Conservation (phyloP, 2,329 filamentous ascomycete genomes). For the Ophiostoma ulmi region DNA sequence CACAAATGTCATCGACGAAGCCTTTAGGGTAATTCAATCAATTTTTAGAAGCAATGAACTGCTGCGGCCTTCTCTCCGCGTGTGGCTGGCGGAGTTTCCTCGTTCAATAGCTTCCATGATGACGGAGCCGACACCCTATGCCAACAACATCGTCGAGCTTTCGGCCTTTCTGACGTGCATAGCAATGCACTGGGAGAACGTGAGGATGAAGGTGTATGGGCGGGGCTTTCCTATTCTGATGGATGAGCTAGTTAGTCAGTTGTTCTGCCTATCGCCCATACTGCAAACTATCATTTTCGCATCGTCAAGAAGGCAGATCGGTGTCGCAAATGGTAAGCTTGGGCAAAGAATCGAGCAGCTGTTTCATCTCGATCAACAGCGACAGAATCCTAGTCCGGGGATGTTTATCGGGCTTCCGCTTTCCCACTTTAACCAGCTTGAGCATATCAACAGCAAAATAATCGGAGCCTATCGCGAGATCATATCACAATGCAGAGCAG, state of each 20-base stretch:
- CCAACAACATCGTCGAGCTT: background rate
- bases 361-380: background rate
- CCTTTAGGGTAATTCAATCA: background rate
- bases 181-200: background rate
- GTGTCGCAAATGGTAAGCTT: slow-evolving; percentile 20
- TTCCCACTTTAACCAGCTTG: background rate
- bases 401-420: background rate
- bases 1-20: background rate
- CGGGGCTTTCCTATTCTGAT: slow-evolving; percentile 34
- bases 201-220: slow-evolving; percentile 22
- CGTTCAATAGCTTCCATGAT: slow-evolving; percentile 4
- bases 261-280: slow-evolving; percentile 32
- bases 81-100: slow-evolving; percentile 38
- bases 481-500: background rate
- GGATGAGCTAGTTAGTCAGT: slow-evolving; percentile 33
- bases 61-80: slow-evolving; percentile 16
- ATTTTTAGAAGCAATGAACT: background rate
- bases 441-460: background rate
- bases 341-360: background rate
- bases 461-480: background rate
- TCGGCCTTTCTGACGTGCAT: background rate
- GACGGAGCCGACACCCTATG: background rate
- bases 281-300: slow-evolving; percentile 35
- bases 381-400: background rate
- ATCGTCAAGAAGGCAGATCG: slow-evolving; percentile 30